Conservation (phyloP, 2,329 filamentous ascomycete species). For the Fusarium sp. region DNA sequence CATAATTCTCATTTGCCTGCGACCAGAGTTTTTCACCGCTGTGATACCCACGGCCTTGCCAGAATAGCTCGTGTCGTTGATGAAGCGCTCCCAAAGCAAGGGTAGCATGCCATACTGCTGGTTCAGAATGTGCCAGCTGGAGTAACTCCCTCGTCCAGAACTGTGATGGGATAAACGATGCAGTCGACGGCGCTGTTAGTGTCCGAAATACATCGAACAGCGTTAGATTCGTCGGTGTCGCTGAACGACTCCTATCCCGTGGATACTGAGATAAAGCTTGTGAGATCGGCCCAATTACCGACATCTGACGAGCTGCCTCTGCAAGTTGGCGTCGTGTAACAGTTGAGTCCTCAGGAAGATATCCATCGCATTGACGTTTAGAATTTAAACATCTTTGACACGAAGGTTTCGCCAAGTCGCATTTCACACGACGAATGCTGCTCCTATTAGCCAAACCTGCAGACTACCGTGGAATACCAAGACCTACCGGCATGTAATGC, state of each 20-base stretch:
- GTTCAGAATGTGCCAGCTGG: conserved; percentile 51
- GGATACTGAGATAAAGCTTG: conserved; percentile 40
- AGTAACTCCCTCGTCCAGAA: conserved; percentile 51
- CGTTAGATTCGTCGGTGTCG: conserved; percentile 28
- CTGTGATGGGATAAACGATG: conserved; percentile 44
- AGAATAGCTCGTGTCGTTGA: conserved; percentile 39
- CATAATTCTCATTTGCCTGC: conserved; percentile 46
- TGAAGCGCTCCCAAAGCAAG: conserved; percentile 53
- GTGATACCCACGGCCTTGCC: conserved; percentile 13
- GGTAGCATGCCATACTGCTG: conserved; percentile 52
- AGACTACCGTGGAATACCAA: accelerated
- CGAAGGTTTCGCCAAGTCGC: conserved; percentile 49
- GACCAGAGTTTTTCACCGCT: conserved; percentile 15
- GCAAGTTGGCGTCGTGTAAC: conserved; percentile 50
- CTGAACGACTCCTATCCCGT: conserved; percentile 1
- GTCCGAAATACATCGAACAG: conserved; percentile 53
- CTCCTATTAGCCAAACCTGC: not conserved
- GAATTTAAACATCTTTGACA: conserved; percentile 46
- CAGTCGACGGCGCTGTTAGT: conserved; percentile 46
- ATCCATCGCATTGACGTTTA: conserved; percentile 51
- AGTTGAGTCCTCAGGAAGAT: conserved; percentile 40
- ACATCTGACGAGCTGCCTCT: conserved; percentile 43
- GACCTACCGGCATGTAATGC: conserved; percentile 44
- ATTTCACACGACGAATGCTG: conserved; percentile 53
- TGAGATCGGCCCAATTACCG: conserved; percentile 48